A percentile compares a stretch with the other conserved stretches of the same genome.
These are phyloP conservation scores for Polychytrium aggregatum DNA, from an alignment of 192 early-diverging fungal genomes.

Conservation along the genomic window DNA sequence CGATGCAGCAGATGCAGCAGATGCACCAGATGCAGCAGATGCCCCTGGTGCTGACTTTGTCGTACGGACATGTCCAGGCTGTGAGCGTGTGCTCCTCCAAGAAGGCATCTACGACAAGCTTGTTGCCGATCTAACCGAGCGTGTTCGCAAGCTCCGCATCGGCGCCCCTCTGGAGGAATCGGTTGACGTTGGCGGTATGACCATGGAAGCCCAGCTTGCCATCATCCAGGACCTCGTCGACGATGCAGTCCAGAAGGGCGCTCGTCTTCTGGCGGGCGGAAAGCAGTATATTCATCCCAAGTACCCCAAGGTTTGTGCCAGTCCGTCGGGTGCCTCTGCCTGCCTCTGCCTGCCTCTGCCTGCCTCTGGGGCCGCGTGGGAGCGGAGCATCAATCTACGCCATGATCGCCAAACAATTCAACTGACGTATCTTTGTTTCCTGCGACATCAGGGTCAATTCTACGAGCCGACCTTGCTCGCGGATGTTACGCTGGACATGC, in stretches of 20 bases:
- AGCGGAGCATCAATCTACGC: too few relatives aligned
- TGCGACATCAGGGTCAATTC: constrained; percentile 29
- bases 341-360: too few relatives aligned
- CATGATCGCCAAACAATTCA: too few relatives aligned
- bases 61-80: constrained; percentile 29
- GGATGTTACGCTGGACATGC: constrained; percentile 56
- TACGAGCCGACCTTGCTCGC: constrained; percentile 72
- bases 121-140: constrained; percentile 46
- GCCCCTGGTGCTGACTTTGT: background rate
- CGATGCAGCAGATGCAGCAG: too few relatives aligned
- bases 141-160: constrained; percentile 50
- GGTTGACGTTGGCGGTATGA: constrained; percentile 77
- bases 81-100: constrained; percentile 76
- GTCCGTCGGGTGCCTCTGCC: too few relatives aligned
- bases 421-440: background rate
- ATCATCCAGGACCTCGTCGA: constrained; percentile 51
- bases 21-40: too few relatives aligned
- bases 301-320: constrained; percentile 38
- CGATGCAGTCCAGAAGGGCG: constrained; percentile 69
- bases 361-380: too few relatives aligned
- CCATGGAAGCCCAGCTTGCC: constrained; percentile 43
- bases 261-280: constrained; percentile 60
- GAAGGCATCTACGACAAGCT: constrained; percentile 53
- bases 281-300: constrained; percentile 53
- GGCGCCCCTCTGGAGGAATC: constrained; percentile 60